Evolutionary conservation across 1,284 basidiomycete species (phyloP), one percentile per base, ranked within the genome.

Genomic region (Malassezia vespertilionis): DNA sequence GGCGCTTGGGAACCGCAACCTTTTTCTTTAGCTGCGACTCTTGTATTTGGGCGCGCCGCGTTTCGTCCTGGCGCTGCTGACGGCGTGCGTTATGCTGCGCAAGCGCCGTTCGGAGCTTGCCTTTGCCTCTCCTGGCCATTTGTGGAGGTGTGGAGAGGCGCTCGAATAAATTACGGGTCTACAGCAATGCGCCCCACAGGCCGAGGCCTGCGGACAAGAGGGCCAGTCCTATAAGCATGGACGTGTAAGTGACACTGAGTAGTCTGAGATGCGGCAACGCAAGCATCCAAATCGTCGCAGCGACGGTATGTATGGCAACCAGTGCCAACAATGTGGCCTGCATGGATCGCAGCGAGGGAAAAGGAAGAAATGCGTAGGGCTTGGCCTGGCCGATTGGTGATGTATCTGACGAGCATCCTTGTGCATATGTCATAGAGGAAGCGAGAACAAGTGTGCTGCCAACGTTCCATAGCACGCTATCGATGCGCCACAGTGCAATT

Each of bases 1-100:
- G 23, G 21, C 6, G 15, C 22, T 5, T 12, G 17, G 22, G 23
- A 7, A 10, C 12, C 24, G 38, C 52, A 57, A 73, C 68, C 60
- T 73, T 74, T 52, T 47, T 42, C n/a, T 75, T 74, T 40, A 63
- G 7, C 18, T 57, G 27, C 14, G 26, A n/a, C 15, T 39, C 40
- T 18, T 5, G 9, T 3, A 17, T 33, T 12, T 41, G 33, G 6
- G 42, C 42, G 9, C 23, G 36, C 75, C 10, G 78, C 17, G 27
- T 27, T 18, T 56, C 35, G 6, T 31, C 21, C 11, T 7, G 27
- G 5, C 42, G 42, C 44, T 45, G 48, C 24, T 44, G 38, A 9
- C 17, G 12, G 11, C 45, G 37, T 11, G 51, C 51, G 7, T 23
- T 35, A n/a, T 47, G 46, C 10, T 48, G 35, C 20, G 40, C 50